Conservation (phyloP, 2,329 filamentous ascomycete genomes). For the Chaetomium globosum region DNA sequence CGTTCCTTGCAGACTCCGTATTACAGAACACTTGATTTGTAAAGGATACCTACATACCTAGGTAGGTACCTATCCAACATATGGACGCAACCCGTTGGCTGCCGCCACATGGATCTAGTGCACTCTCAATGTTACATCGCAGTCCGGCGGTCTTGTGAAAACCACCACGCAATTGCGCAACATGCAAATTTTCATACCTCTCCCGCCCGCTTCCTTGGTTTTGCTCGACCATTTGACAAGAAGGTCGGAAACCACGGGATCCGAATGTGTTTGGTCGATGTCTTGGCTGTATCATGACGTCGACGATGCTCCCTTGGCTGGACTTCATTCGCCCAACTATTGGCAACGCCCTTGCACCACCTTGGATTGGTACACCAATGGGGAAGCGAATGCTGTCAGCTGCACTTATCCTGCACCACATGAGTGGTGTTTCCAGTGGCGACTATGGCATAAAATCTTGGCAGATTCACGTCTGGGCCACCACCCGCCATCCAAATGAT, state of each 20-base stretch:
- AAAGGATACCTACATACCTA: too few species aligned
- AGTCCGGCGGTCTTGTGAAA: background rate
- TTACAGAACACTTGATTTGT: too few species aligned
- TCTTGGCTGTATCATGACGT: conserved; percentile 12
- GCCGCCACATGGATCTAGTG: too few species aligned
- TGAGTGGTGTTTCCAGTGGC: background rate
- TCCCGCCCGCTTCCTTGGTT: background rate
- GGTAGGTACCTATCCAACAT: too few species aligned
- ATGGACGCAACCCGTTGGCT: background rate
- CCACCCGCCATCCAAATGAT: background rate
- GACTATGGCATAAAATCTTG: conserved; percentile 5
- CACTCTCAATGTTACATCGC: background rate
- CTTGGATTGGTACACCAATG: conserved; percentile 12
- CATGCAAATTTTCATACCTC: background rate
- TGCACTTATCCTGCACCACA: conserved; percentile 1
- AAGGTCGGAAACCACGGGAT: background rate
- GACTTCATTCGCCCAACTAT: background rate
- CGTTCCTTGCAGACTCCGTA: too few species aligned
- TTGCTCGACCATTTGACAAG: background rate
- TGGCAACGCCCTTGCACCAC: background rate
- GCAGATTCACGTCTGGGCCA: background rate
- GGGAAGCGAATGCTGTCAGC: conserved; percentile 5
- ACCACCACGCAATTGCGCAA: too few species aligned
- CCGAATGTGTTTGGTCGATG: too few species aligned
- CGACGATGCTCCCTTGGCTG: background rate